These are phyloP conservation scores for Acacia acuminata DNA, from an alignment of 306 rosid species.

Conservation along the genomic window DNA sequence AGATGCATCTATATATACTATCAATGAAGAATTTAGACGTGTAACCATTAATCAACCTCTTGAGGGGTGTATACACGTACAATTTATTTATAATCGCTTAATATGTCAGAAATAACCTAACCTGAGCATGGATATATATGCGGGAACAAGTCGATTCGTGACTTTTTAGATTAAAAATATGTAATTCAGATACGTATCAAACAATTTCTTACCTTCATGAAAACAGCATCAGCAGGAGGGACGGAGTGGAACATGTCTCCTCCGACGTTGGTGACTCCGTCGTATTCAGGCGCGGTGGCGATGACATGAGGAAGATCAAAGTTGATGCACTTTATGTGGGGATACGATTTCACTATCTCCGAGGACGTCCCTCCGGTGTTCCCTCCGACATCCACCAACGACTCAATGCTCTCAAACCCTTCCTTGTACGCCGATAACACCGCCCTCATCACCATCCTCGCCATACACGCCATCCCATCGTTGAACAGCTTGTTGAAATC, in stretches of 20 bases:
- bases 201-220: neutral
- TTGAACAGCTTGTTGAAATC: neutral
- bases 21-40: neutral
- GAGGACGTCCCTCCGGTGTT: neutral
- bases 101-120: neutral
- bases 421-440: neutral
- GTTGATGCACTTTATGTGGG: conserved; percentile 3
- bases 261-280: neutral
- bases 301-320: conserved; percentile 10
- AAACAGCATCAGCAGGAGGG: conserved; percentile 2
- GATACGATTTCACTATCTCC: neutral
- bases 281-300: neutral
- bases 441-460: neutral
- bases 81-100: neutral
- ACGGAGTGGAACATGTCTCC: conserved; percentile 10
- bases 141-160: neutral
- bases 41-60: neutral
- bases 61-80: neutral
- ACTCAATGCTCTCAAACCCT: neutral
- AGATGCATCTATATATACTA: too few relatives aligned
- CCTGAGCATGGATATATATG: neutral
- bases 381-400: conserved; percentile 12
- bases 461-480: neutral
- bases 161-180: neutral
- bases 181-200: neutral